Evolutionary conservation across 371 early-diverging fungal genomes (phyloP).

Genomic region (Rhizopus arrhizus): DNA sequence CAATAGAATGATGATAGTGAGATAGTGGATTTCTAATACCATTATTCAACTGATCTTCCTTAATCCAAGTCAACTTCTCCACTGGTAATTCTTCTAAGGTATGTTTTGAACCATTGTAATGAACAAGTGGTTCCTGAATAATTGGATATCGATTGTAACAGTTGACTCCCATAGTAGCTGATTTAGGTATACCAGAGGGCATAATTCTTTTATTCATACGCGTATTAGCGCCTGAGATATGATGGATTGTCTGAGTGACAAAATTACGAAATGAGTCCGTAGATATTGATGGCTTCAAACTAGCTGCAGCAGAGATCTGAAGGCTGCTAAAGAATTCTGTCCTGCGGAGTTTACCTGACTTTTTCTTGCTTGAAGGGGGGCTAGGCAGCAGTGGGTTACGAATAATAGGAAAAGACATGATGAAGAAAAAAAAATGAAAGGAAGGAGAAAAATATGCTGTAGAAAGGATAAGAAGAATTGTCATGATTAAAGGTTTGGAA

Average conservation of each 20-base stretch:
- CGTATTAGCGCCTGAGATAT: conserved; percentile 20
- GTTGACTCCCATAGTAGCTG: conserved; percentile 10
- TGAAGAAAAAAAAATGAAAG: conserved; percentile 1
- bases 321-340: conserved; percentile 22
- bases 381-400: conserved; percentile 32
- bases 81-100: conserved; percentile 31
- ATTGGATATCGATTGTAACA: not conserved
- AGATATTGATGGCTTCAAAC: conserved; percentile 25
- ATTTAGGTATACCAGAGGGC: conserved; percentile 22
- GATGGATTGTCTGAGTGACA: conserved; percentile 24
- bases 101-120: conserved; percentile 38
- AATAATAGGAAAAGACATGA: conserved; percentile 32
- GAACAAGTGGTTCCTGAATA: conserved; percentile 26
- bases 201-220: conserved; percentile 22
- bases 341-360: conserved; percentile 16
- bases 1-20: conserved; percentile 26
- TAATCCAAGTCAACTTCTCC: conserved; percentile 39
- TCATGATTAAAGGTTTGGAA: not conserved
- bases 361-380: conserved; percentile 22
- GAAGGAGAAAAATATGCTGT: not conserved
- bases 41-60: conserved; percentile 25
- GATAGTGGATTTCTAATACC: conserved; percentile 25
- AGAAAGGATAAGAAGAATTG: not conserved
- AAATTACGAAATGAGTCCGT: conserved; percentile 22
- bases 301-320: conserved; percentile 17